Evolutionary conservation across 139 green algal genomes (phyloP).

Genomic region (Volvox africanus): DNA sequence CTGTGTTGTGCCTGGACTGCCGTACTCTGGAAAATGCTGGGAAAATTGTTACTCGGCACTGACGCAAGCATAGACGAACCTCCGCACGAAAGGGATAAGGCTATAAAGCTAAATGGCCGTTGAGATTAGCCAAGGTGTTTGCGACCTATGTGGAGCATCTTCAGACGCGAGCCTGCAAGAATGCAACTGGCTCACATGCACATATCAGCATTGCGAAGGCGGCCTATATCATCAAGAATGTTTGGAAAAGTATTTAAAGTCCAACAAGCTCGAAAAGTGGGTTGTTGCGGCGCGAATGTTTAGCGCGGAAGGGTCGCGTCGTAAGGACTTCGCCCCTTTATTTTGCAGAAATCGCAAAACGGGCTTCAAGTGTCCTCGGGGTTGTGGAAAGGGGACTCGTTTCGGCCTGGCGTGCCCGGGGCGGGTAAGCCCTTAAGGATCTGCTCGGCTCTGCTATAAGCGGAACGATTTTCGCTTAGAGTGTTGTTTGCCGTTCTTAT

Average conservation of each 20-base stretch:
- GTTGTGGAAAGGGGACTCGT: slow-evolving; percentile 80
- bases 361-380: slow-evolving; percentile 90
- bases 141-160: slow-evolving; percentile 81
- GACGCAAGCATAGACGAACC: too few relatives aligned
- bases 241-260: slow-evolving; percentile 87
- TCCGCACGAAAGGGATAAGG: neutral
- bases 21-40: too few relatives aligned
- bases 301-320: neutral
- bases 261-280: slow-evolving; percentile 74
- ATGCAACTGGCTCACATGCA: slow-evolving; percentile 86
- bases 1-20: too few relatives aligned
- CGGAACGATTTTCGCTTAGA: neutral
- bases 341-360: slow-evolving; percentile 86
- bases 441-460: neutral
- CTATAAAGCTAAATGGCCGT: slow-evolving; percentile 34
- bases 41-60: too few relatives aligned
- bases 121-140: slow-evolving; percentile 57
- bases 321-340: slow-evolving; percentile 58
- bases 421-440: slow-evolving; percentile 68
- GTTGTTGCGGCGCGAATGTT: slow-evolving; percentile 30
- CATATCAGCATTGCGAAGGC: slow-evolving; percentile 78
- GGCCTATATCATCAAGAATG: slow-evolving; percentile 90
- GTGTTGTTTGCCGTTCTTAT: slow-evolving; percentile 22
- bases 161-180: slow-evolving; percentile 78
- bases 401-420: slow-evolving; percentile 79